Percentiles rank a stretch among this genome's conserved stretches.
phyloP scores from a whole-genome alignment of 2,329 filamentous ascomycete genomes.

The Xenoacremonium recifei region DNA sequence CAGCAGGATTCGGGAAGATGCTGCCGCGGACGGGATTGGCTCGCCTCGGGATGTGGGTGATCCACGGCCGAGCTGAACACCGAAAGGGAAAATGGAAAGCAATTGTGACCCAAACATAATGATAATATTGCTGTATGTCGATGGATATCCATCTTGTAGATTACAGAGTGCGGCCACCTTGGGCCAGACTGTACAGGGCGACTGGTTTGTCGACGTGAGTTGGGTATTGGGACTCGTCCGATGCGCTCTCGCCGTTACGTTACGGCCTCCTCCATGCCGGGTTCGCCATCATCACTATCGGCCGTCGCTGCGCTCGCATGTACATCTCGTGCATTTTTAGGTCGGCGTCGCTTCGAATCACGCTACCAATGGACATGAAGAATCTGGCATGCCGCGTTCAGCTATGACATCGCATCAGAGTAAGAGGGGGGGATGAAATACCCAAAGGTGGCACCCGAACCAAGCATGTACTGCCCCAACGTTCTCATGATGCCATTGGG shows the following conservation, averaged over 20 bases:
- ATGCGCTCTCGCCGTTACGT: constrained; percentile 13
- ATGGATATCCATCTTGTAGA: constrained; percentile 23
- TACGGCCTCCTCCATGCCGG: constrained; percentile 35
- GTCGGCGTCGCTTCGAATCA: constrained; percentile 88
- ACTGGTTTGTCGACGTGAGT: constrained; percentile 16
- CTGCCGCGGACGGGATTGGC: too few relatives aligned
- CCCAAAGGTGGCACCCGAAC: constrained; percentile 95
- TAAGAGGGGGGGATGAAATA: constrained; percentile 38
- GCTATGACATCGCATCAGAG: constrained; percentile 4
- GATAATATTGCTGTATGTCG: constrained; percentile 18
- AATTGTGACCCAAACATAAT: constrained; percentile 7
- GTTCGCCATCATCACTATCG: constrained; percentile 58
- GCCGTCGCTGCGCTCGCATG: constrained; percentile 68
- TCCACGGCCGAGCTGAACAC: too few relatives aligned
- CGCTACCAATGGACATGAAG: constrained; percentile 98
- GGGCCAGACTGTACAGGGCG: constrained; percentile 25
- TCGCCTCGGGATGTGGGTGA: too few relatives aligned
- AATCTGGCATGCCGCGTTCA: constrained; percentile 52
- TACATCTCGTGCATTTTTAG: constrained; percentile 75
- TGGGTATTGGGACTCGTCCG: constrained; percentile 25
- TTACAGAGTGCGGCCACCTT: constrained; percentile 25
- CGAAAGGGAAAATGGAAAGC: too few relatives aligned
- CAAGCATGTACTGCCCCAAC: constrained; percentile 93
- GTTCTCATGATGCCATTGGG: constrained; percentile 92
- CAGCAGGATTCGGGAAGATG: too few relatives aligned